Evolutionary conservation across 2,329 filamentous ascomycete species (phyloP).

Genomic region (Nemania sp.): DNA sequence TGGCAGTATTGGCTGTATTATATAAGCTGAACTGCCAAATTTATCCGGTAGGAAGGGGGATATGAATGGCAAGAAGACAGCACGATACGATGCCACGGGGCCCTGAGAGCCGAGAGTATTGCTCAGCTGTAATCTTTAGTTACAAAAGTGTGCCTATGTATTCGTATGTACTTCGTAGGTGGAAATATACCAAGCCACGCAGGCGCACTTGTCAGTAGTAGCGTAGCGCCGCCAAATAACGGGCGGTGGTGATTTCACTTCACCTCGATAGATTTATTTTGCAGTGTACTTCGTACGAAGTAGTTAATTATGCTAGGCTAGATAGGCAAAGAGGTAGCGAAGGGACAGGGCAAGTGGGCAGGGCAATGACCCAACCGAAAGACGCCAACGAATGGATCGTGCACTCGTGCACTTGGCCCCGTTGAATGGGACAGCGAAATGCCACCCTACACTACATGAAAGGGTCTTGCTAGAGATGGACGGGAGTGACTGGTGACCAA

Average conservation of each 20-base stretch:
- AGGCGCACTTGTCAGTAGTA: too few relatives aligned
- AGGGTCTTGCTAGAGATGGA: neutral
- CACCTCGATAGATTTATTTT: too few relatives aligned
- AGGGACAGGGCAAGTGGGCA: neutral
- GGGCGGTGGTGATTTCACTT: too few relatives aligned
- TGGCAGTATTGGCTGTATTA: too few relatives aligned
- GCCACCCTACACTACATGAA: constrained; percentile 13
- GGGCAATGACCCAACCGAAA: constrained; percentile 12
- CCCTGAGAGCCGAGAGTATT: constrained; percentile 8
- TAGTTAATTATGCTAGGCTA: too few relatives aligned
- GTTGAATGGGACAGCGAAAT: constrained; percentile 16
- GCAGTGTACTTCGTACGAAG: too few relatives aligned
- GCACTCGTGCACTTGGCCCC: neutral
- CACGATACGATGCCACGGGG: neutral
- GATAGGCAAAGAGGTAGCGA: neutral
- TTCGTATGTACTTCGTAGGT: neutral
- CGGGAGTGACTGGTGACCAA: neutral
- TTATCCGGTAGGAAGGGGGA: neutral
- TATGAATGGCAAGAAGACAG: constrained; percentile 1
- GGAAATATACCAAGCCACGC: too few relatives aligned
- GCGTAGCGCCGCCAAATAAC: constrained; percentile 14
- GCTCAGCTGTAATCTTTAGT: neutral
- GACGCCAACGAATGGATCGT: constrained; percentile 16
- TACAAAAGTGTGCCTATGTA: too few relatives aligned
- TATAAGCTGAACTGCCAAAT: constrained; percentile 4